Evolutionary conservation across 768 basidiomycete species (phyloP).

Genomic region (Aureoboletus auriporus): DNA sequence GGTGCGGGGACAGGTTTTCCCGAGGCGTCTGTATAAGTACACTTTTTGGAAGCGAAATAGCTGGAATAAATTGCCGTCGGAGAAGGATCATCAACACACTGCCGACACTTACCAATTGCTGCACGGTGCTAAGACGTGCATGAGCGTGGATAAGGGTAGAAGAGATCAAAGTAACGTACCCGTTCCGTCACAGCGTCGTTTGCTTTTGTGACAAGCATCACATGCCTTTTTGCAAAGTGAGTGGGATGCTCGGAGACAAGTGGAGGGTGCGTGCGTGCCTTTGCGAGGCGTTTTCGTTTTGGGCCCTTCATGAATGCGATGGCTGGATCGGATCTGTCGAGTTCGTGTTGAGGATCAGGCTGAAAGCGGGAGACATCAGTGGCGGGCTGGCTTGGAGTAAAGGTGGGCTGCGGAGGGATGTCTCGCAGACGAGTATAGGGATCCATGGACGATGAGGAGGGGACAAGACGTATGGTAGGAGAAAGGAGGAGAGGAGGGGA

Average conservation of each 20-base stretch:
- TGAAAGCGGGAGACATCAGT: conserved; percentile 20
- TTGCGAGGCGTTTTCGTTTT: conserved; percentile 53
- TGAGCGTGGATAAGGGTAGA: conserved; percentile 5
- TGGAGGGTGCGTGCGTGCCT: conserved; percentile 31
- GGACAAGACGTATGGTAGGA: not conserved
- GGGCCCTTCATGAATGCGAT: conserved; percentile 47
- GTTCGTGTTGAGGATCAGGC: conserved; percentile 17
- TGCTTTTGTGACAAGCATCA: conserved; percentile 82
- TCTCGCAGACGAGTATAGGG: conserved; percentile 27
- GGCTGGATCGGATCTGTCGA: conserved; percentile 28
- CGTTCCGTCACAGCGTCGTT: conserved; percentile 80
- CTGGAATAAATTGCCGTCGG: conserved; percentile 33
- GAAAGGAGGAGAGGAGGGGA: not conserved
- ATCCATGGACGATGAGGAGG: conserved; percentile 32
- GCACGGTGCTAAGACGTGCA: conserved; percentile 53
- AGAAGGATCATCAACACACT: not conserved
- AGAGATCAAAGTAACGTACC: conserved; percentile 39
- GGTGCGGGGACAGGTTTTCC: conserved; percentile 80
- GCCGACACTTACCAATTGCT: conserved; percentile 62
- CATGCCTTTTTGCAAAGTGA: conserved; percentile 47
- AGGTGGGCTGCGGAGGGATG: conserved; percentile 8
- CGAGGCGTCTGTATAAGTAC: conserved; percentile 75
- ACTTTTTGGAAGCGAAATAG: conserved; percentile 77
- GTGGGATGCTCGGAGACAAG: not conserved
- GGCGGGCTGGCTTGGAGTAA: conserved; percentile 19